These are phyloP conservation scores for Boletus insuetus DNA, from an alignment of 768 basidiomycete genomes.

Conservation along the genomic window DNA sequence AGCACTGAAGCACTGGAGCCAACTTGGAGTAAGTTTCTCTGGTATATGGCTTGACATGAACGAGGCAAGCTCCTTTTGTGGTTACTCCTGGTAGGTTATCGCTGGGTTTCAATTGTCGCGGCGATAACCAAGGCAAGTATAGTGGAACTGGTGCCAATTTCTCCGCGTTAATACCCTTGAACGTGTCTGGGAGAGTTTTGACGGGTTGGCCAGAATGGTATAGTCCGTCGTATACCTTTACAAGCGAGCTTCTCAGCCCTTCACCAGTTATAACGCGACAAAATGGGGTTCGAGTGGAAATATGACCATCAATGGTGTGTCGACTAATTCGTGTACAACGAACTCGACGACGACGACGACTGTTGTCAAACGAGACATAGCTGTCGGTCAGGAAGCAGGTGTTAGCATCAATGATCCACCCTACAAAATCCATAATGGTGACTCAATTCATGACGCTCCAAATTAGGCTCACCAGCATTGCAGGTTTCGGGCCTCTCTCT, in stretches of 20 bases:
- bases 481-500: constrained; percentile 51
- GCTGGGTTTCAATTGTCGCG: background rate
- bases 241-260: background rate
- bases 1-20: constrained; percentile 52
- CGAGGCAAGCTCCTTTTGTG: constrained; percentile 59
- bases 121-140: background rate
- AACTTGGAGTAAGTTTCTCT: constrained; percentile 47
- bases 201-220: constrained; percentile 60
- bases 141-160: constrained; percentile 53
- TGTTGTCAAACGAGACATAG: constrained; percentile 41
- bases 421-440: constrained; percentile 70
- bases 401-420: constrained; percentile 56
- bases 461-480: background rate
- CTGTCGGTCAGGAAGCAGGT: constrained; percentile 42
- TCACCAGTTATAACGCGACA: constrained; percentile 61
- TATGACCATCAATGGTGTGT: constrained; percentile 60
- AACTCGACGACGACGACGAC: background rate
- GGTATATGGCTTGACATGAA: constrained; percentile 74
- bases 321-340: constrained; percentile 42
- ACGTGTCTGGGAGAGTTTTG: constrained; percentile 1
- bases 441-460: constrained; percentile 1
- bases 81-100: constrained; percentile 47
- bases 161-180: constrained; percentile 37
- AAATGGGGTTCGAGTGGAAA: constrained; percentile 68
- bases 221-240: background rate